A percentile compares a stretch with the other conserved stretches of the same genome.
These are phyloP conservation scores for Parathielavia appendiculata DNA, from an alignment of 495 filamentous ascomycete species.

Conservation along the genomic window DNA sequence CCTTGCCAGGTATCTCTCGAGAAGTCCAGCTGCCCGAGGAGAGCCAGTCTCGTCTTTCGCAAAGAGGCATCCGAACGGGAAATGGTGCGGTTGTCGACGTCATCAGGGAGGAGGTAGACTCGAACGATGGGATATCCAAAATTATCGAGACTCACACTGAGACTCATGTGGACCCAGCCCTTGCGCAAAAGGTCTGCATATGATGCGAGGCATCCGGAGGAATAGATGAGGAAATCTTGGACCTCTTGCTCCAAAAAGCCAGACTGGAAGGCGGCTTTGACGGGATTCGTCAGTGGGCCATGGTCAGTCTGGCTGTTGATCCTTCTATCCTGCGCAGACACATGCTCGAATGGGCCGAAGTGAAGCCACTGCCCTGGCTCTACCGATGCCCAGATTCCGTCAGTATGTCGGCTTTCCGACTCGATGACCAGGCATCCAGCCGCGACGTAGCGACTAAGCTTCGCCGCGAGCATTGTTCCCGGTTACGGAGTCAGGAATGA, in stretches of 20 bases:
- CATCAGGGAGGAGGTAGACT: slow-evolving; percentile 63
- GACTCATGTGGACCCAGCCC: slow-evolving; percentile 43
- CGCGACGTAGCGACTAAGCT: slow-evolving; percentile 26
- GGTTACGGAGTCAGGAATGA: not conserved
- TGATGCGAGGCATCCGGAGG: not conserved
- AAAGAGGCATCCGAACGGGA: slow-evolving; percentile 39
- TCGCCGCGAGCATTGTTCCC: not conserved
- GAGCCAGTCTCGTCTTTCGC: slow-evolving; percentile 40
- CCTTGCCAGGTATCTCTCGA: slow-evolving; percentile 55
- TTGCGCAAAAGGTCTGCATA: slow-evolving; percentile 14
- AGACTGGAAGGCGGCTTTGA: not conserved
- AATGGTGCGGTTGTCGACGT: slow-evolving; percentile 52
- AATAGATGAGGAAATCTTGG: slow-evolving; percentile 31
- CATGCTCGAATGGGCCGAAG: slow-evolving; percentile 14
- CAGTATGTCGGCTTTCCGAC: not conserved
- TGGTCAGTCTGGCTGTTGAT: not conserved
- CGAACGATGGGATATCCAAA: slow-evolving; percentile 39
- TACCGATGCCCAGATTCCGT: slow-evolving; percentile 7
- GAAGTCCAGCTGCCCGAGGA: slow-evolving; percentile 55
- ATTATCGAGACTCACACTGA: slow-evolving; percentile 21
- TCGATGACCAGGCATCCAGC: slow-evolving; percentile 35
- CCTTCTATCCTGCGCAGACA: not conserved
- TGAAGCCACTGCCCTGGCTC: slow-evolving; percentile 22
- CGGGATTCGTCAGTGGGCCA: not conserved
- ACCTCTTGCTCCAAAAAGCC: slow-evolving; percentile 21